phyloP scores from a whole-genome alignment of 2,329 filamentous ascomycete species.

The Diaporthe vaccinii region DNA sequence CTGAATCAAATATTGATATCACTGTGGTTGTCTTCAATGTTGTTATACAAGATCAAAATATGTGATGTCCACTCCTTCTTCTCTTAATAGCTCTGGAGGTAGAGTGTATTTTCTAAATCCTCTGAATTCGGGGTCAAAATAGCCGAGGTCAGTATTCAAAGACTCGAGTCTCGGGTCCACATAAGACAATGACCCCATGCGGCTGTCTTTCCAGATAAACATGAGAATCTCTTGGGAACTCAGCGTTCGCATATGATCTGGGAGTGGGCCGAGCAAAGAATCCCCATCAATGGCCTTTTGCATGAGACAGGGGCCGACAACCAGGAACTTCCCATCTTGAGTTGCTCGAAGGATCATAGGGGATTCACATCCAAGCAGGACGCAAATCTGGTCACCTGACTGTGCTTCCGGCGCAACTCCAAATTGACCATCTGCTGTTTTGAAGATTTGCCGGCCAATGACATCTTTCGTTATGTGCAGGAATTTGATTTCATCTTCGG shows the following conservation, averaged over 20 bases:
- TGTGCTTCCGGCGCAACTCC: neutral
- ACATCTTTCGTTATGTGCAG: too few species aligned
- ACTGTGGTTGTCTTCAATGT: neutral
- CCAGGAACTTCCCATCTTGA: neutral
- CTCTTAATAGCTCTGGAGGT: neutral
- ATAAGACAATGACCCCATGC: neutral
- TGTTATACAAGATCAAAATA: neutral
- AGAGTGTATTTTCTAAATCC: too few species aligned
- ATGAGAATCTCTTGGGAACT: neutral
- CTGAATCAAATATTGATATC: neutral
- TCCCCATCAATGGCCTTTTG: neutral
- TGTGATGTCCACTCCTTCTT: neutral
- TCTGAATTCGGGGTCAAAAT: too few species aligned
- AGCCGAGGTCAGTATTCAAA: neutral
- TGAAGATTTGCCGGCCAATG: neutral
- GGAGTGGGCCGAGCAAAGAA: neutral
- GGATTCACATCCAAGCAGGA: neutral
- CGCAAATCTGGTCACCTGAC: neutral
- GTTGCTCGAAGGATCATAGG: neutral
- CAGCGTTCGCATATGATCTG: neutral
- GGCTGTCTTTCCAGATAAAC: neutral
- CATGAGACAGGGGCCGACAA: neutral
- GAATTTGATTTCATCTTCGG: neutral
- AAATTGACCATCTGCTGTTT: neutral
- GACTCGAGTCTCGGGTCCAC: neutral